Evolutionary conservation across 768 basidiomycete genomes (phyloP).

Genomic region (Hygrophorus pudorinus): DNA sequence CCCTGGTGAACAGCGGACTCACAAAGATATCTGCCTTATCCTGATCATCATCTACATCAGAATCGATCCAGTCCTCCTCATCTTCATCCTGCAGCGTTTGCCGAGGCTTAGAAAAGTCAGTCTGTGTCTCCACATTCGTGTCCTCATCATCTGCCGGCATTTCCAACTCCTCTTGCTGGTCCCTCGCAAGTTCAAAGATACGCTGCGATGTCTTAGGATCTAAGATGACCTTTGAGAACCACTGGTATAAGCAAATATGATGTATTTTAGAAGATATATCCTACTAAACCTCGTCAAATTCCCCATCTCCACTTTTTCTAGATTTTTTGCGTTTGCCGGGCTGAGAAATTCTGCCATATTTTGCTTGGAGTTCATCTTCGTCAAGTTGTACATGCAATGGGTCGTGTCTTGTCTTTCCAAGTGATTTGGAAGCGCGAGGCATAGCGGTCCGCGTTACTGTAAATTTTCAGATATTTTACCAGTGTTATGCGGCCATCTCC

Average conservation of each 20-base stretch:
- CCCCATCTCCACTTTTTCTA: conserved; percentile 44
- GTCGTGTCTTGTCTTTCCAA: conserved; percentile 65
- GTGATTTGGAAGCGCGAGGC: conserved; percentile 51
- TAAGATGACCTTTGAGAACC: conserved; percentile 43
- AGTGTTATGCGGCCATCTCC: conserved; percentile 14
- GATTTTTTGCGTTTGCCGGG: conserved; percentile 69
- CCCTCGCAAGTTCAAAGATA: conserved; percentile 86
- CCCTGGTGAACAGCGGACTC: conserved; percentile 18
- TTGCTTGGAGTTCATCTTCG: conserved; percentile 65
- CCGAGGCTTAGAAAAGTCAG: conserved; percentile 14
- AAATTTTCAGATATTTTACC: no score
- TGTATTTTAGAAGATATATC: conserved; percentile 8
- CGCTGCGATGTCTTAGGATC: conserved; percentile 76
- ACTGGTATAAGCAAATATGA: neutral
- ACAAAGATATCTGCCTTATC: conserved; percentile 60
- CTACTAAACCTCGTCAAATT: conserved; percentile 39
- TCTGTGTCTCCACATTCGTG: conserved; percentile 34
- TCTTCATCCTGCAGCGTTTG: conserved; percentile 33
- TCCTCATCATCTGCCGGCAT: conserved; percentile 49
- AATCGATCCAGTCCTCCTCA: conserved; percentile 51
- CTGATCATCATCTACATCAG: conserved; percentile 31
- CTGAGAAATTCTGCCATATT: conserved; percentile 69
- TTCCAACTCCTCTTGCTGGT: conserved; percentile 86
- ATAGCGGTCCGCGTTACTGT: conserved; percentile 29
- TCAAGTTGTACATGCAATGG: conserved; percentile 79